These are phyloP conservation scores for Solanum habrochaites DNA, from an alignment of 257 asterid genomes.

Conservation along the genomic window DNA sequence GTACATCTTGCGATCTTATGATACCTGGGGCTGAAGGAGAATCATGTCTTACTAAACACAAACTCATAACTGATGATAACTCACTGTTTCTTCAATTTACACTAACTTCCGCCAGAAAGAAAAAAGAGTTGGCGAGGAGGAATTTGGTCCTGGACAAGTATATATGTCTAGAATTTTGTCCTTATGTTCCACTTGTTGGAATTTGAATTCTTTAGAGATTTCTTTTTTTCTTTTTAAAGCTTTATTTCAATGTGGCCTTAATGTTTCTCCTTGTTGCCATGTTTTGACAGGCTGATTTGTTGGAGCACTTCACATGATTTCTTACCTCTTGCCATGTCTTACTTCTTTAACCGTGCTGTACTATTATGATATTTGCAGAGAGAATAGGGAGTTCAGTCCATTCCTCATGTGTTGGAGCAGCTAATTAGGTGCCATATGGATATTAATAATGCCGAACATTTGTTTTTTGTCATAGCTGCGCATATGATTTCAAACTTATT, in stretches of 20 bases:
- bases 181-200: not conserved
- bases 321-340: conserved; percentile 80
- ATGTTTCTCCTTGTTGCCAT: conserved; percentile 20
- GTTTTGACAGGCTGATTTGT: conserved; percentile 81
- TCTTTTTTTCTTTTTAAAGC: not conserved
- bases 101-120: not conserved
- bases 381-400: conserved; percentile 29
- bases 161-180: conserved; percentile 23
- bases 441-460: conserved; percentile 36
- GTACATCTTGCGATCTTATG: not conserved
- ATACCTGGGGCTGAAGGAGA: not conserved
- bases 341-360: conserved; percentile 81
- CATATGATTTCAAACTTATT: conserved; percentile 13
- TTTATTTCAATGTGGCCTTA: not conserved
- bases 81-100: not conserved
- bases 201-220: not conserved
- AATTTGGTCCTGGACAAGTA: conserved; percentile 6
- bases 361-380: conserved; percentile 73
- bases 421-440: conserved; percentile 15
- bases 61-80: not conserved
- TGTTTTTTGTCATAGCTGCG: conserved; percentile 37
- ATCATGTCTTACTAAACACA: not conserved
- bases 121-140: not conserved
- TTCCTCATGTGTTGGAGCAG: conserved; percentile 22
- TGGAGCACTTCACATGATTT: conserved; percentile 92